Evolutionary conservation across 257 asterid genomes (phyloP).

Genomic region (Jacaranda copaia): DNA sequence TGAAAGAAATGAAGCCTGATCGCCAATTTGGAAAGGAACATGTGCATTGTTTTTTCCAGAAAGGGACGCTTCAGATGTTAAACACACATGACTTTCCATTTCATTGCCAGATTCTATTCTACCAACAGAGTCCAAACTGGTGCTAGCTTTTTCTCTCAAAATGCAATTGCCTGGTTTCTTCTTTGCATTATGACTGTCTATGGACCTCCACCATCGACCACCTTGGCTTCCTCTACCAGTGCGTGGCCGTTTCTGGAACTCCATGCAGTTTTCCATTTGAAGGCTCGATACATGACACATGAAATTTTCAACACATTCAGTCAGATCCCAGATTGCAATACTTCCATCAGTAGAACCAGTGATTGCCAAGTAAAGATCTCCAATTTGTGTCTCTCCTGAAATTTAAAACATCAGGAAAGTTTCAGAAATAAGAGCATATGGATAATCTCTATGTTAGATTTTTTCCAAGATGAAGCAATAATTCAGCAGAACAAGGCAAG

Average conservation of each 20-base stretch:
- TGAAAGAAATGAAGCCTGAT: slow-evolving; percentile 36
- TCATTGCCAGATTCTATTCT: slow-evolving; percentile 36
- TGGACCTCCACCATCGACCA: slow-evolving; percentile 81
- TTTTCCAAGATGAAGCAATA: slow-evolving; percentile 21
- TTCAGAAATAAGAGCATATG: slow-evolving; percentile 16
- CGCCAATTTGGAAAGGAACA: slow-evolving; percentile 34
- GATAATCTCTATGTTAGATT: background rate
- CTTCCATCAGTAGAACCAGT: slow-evolving; percentile 96
- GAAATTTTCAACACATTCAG: slow-evolving; percentile 72
- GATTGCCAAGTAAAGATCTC: slow-evolving; percentile 65
- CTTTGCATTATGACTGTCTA: slow-evolving; percentile 51
- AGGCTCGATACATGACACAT: slow-evolving; percentile 64
- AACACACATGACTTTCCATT: slow-evolving; percentile 45
- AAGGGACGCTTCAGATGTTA: slow-evolving; percentile 42
- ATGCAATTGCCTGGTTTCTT: slow-evolving; percentile 44
- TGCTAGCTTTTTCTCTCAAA: slow-evolving; percentile 36
- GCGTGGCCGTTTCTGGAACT: slow-evolving; percentile 82
- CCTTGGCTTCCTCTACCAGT: slow-evolving; percentile 99
- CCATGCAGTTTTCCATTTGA: slow-evolving; percentile 59
- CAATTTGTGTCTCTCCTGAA: slow-evolving; percentile 54
- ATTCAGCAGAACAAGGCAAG: slow-evolving; percentile 21
- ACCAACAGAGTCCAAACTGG: slow-evolving; percentile 38
- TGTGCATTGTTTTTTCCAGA: slow-evolving; percentile 38
- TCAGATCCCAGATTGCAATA: slow-evolving; percentile 90
- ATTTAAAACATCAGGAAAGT: slow-evolving; percentile 25